Evolutionary conservation across 768 basidiomycete genomes (phyloP).

Genomic region (Leucosporidium yakuticum): DNA sequence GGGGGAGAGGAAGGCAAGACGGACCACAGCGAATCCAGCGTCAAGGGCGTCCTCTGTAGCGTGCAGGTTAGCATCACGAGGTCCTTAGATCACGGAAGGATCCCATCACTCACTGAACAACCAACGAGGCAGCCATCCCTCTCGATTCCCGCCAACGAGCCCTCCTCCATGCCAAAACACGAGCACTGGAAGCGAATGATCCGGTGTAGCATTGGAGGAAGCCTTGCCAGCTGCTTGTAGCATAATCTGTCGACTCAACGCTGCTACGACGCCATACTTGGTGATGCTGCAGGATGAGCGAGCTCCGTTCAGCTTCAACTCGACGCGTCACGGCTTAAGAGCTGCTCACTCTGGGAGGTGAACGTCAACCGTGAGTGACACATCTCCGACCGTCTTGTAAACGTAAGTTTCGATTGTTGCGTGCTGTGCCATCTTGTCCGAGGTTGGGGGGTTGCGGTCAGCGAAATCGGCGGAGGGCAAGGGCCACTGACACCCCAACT

Average conservation of each 20-base stretch:
- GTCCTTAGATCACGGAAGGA: too few species aligned
- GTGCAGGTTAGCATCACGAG: background rate
- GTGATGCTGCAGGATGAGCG: background rate
- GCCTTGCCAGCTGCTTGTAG: background rate
- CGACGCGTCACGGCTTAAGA: too few species aligned
- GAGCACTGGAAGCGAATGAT: conserved; percentile 1
- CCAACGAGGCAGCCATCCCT: background rate
- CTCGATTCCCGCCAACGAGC: background rate
- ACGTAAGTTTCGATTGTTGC: too few species aligned
- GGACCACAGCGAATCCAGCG: conserved; percentile 37
- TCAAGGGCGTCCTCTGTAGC: background rate
- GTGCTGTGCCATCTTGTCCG: too few species aligned
- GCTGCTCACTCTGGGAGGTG: too few species aligned
- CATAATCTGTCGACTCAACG: background rate
- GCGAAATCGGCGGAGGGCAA: too few species aligned
- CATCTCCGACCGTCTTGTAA: too few species aligned
- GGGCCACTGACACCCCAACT: too few species aligned
- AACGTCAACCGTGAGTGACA: too few species aligned
- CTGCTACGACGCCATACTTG: background rate
- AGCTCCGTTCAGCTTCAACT: background rate
- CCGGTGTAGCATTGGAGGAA: background rate
- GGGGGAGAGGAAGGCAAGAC: too few species aligned
- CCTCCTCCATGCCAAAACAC: background rate
- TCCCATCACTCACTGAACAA: background rate
- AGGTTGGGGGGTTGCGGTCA: too few species aligned